Conservation (phyloP, 805 yeast species). For the Cyberlindnera samutprakarnensis region DNA sequence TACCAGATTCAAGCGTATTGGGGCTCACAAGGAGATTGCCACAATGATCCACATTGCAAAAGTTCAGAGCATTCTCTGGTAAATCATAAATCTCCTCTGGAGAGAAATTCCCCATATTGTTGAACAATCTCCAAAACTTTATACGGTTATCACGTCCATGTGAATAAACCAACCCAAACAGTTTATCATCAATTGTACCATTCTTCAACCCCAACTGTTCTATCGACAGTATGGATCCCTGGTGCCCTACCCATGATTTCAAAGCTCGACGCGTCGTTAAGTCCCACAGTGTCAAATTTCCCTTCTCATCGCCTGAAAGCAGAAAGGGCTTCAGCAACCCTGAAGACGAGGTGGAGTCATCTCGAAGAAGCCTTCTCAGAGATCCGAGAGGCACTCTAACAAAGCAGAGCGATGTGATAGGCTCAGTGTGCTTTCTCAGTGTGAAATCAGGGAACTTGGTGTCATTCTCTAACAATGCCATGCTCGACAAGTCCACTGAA, state of each 20-base stretch:
- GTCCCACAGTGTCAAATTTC: conserved; percentile 36
- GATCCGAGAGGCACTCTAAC: conserved; percentile 6
- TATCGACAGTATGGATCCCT: conserved; percentile 40
- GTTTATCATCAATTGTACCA: conserved; percentile 17
- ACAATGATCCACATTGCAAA: conserved; percentile 49
- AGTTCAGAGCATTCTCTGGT: conserved; percentile 71
- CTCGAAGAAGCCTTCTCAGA: too few species aligned
- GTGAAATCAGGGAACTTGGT: conserved; percentile 10
- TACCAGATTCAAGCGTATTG: conserved; percentile 53
- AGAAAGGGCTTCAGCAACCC: conserved; percentile 12
- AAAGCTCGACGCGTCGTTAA: conserved; percentile 47
- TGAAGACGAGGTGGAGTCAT: too few species aligned
- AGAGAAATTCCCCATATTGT: conserved; percentile 2
- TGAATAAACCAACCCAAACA: conserved; percentile 41
- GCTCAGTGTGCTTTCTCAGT: conserved; percentile 12
- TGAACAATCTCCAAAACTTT: conserved; percentile 36
- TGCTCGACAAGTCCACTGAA: neutral
- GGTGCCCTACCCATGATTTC: conserved; percentile 55
- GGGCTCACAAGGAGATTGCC: conserved; percentile 43
- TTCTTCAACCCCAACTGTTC: conserved; percentile 32
- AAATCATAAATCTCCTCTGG: conserved; percentile 32
- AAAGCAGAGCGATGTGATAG: conserved; percentile 1
- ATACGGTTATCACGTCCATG: conserved; percentile 62
- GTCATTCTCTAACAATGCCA: conserved; percentile 3
- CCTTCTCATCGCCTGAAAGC: conserved; percentile 12